Conservation (phyloP, 768 basidiomycete genomes). For the Lactarius sp. region DNA sequence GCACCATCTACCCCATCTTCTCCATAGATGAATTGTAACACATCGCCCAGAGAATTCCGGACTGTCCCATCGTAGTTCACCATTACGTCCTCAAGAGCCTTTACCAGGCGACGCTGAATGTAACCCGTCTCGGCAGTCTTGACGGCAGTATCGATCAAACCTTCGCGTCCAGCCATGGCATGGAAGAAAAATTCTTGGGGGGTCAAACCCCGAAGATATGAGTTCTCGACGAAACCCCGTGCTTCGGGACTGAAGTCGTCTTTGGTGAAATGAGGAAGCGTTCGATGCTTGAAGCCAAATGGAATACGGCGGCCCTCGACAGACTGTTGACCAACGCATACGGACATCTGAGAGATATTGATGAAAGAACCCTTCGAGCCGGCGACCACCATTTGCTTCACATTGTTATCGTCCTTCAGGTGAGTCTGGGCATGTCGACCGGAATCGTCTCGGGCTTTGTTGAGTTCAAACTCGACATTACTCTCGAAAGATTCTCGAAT, state of each 20-base stretch:
- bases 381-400: slow-evolving; percentile 99
- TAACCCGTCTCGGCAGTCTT: slow-evolving; percentile 99
- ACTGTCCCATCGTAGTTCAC: slow-evolving; percentile 98
- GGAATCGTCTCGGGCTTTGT: slow-evolving; percentile 90
- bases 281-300: slow-evolving; percentile 95
- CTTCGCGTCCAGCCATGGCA: slow-evolving; percentile 99
- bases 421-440: slow-evolving; percentile 97
- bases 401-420: slow-evolving; percentile 98
- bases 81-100: slow-evolving; percentile 96
- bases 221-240: slow-evolving; percentile 98
- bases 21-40: slow-evolving; percentile 94
- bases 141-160: slow-evolving; percentile 97
- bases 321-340: slow-evolving; percentile 96
- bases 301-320: slow-evolving; percentile 98
- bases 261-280: slow-evolving; percentile 95
- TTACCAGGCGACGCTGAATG: slow-evolving; percentile 96
- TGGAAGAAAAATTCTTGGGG: slow-evolving; percentile 99
- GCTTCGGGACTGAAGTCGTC: slow-evolving; percentile 98
- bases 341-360: slow-evolving; percentile 99
- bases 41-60: slow-evolving; percentile 92
- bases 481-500: slow-evolving; percentile 98
- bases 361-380: slow-evolving; percentile 99
- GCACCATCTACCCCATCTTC: slow-evolving; percentile 99
- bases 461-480: slow-evolving; percentile 83
- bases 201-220: slow-evolving; percentile 91